Base-by-base conservation (phyloP, 1,139 yeast genomes). In the Wickerhamiella pararugosa region DNA sequence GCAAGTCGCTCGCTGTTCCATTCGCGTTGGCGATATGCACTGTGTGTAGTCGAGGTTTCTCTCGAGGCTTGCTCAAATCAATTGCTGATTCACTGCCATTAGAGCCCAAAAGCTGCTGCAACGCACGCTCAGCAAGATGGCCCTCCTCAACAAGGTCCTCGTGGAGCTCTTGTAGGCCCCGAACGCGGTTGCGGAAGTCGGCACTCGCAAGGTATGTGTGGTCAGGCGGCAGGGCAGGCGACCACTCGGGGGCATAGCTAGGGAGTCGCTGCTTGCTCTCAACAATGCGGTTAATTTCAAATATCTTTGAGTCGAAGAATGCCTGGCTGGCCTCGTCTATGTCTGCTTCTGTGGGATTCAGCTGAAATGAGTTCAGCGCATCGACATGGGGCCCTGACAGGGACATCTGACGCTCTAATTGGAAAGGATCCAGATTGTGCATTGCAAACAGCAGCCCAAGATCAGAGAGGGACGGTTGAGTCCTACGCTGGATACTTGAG, bases 141-240 rank as follows among this genome's bases (percentile, higher is more conserved):
- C 93, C 81, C 57, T 87, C 95, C 45, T 76, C 77, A 3, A 82
- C 90, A 43, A 86, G 64, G 52, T 73, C 72, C 45, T 80, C 71
- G 48, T 92, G 65, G 41, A 87, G 68, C 45, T 72, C 66, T 48
- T 79, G 73, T 51, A 87, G 83, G 55, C 83, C 92, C 0, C 78
- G 71, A n/a, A 77, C 62, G 15, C 79, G 66, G 29, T 73, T 66
- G 48, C 75, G 69, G 56, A 67, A 83, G 47, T 70, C 69, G 0
- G 94, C 79, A 0, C 95, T 81, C 42, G 75, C 70, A 59, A 75
- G 76, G 56, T 79, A 87, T 0, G 97, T 87, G 59, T 86, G 92
- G 53, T 83, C 94, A 0, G 97, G 95, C 1, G 97, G 97, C 32
- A 86, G 67, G 25, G 75, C 76, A 0, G 97, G 97, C 53, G 87